Base-by-base conservation (phyloP, 495 filamentous ascomycete genomes). In the Aspergillus coremiiformis region DNA sequence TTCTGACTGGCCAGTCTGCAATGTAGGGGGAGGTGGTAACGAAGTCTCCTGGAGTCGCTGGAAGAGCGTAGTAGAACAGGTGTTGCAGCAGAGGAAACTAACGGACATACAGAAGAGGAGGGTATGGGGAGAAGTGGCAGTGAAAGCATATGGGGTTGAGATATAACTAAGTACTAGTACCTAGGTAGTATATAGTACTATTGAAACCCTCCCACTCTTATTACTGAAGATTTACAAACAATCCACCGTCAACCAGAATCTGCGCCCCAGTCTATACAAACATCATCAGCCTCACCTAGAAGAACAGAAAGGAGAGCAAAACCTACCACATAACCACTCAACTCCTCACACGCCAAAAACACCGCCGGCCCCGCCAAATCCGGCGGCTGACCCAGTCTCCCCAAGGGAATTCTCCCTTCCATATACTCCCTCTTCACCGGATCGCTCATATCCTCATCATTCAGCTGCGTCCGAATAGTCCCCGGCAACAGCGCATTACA, bases 1-100 rank as follows among this genome's bases (percentile, higher is more conserved):
- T 4, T 89, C 84, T 44, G 89, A 95, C 63, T 96, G 90, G 90
- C 90, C 89, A 2, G 85, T 95, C 4, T 92, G 89, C 68, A 87
- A 84, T 54, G 60, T 87, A 17, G 77, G 78, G 3, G 80, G 83
- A 3, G 82, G 79, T 26, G 70, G 72, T 0, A 72, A 73, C 50
- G 65, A 71, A n/a, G 60, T 65, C 5, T 65, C 73, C 19, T 83
- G 81, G 81, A 54, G 58, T 11, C 61, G 66, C 27, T 83, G 81
- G 74, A 59, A 44, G 37, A 49, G 42, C 1, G 50, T 73, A 0
- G 72, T 76, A 4, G 79, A 85, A 52, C 69, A 67, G 49, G 63
- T 86, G 23, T 78, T 87, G 62, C 73, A 78, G 39, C 67, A 76
- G 64, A 76, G 76, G 7, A 71, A 72, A 15, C 62, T 90, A 50